Conservation (phyloP, 441 rosid species). For the Melastoma candidum region DNA sequence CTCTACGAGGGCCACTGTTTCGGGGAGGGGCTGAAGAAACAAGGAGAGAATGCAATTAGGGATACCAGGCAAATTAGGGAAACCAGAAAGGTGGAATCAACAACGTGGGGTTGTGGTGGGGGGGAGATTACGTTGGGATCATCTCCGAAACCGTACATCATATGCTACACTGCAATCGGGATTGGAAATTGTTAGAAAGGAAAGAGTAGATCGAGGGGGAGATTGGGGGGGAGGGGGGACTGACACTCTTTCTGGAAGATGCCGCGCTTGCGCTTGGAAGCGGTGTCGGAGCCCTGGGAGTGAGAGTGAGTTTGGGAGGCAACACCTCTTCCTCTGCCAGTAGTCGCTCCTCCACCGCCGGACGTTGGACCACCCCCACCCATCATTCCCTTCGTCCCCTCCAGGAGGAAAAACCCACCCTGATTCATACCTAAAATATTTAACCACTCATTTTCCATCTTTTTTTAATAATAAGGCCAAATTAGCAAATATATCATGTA, state of each 20-base stretch:
- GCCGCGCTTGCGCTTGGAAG: constrained; percentile 73
- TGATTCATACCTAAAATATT: too few species aligned
- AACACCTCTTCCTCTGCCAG: too few species aligned
- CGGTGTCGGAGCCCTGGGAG: constrained; percentile 55
- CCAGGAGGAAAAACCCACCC: too few species aligned
- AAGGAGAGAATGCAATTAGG: not conserved
- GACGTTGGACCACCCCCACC: too few species aligned
- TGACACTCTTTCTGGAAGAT: constrained; percentile 85
- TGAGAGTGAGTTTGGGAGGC: too few species aligned
- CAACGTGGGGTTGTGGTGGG: not conserved
- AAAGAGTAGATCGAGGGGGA: not conserved
- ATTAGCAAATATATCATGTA: too few species aligned
- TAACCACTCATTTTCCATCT: too few species aligned
- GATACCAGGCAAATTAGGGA: not conserved
- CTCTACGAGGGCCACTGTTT: constrained; percentile 80
- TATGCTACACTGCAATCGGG: constrained; percentile 65
- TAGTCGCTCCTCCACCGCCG: too few species aligned
- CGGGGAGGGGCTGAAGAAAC: constrained; percentile 72
- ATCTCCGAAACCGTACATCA: constrained; percentile 97
- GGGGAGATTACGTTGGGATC: constrained; percentile 62
- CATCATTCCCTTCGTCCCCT: too few species aligned
- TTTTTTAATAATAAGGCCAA: too few species aligned
- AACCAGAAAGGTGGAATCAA: not conserved
- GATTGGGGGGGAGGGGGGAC: not conserved
- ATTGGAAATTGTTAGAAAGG: not conserved